Conservation (phyloP, 2,329 filamentous ascomycete genomes). For the Hypomyces rosellus region DNA sequence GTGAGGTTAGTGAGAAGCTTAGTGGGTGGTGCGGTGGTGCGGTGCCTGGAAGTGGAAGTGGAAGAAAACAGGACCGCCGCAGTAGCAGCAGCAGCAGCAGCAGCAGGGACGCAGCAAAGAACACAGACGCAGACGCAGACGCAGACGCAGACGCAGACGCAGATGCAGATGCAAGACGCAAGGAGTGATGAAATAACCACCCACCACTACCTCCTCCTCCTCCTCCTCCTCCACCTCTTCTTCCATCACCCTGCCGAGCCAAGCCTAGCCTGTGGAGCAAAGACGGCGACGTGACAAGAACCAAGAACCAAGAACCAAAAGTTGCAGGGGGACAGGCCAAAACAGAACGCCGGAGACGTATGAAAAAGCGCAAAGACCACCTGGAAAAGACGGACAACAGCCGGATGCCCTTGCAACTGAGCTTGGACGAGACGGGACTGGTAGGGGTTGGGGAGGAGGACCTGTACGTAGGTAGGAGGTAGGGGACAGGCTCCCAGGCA, state of each 20-base stretch:
- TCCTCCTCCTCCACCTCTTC: no score
- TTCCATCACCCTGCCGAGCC: no score
- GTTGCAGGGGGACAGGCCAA: no score
- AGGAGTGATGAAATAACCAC: neutral
- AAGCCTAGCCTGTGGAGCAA: no score
- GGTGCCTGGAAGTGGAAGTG: neutral
- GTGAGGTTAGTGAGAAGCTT: neutral
- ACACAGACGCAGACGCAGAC: neutral
- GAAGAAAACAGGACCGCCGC: neutral
- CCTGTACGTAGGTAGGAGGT: no score
- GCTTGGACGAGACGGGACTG: conserved; percentile 13
- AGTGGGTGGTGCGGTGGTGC: neutral
- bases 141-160: neutral
- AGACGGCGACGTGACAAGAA: no score
- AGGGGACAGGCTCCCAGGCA: no score
- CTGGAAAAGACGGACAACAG: neutral
- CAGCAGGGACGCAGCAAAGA: neutral
- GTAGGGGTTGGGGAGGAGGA: conserved; percentile 8
- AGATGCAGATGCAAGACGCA: neutral
- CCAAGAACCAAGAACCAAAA: no score
- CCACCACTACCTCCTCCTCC: no score
- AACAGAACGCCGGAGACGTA: no score
- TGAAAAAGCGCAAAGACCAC: no score
- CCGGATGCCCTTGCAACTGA: conserved; percentile 3
- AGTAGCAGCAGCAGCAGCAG: neutral